phyloP scores from a whole-genome alignment of 2,329 filamentous ascomycete species.

The Chaetothyriales sp. region DNA sequence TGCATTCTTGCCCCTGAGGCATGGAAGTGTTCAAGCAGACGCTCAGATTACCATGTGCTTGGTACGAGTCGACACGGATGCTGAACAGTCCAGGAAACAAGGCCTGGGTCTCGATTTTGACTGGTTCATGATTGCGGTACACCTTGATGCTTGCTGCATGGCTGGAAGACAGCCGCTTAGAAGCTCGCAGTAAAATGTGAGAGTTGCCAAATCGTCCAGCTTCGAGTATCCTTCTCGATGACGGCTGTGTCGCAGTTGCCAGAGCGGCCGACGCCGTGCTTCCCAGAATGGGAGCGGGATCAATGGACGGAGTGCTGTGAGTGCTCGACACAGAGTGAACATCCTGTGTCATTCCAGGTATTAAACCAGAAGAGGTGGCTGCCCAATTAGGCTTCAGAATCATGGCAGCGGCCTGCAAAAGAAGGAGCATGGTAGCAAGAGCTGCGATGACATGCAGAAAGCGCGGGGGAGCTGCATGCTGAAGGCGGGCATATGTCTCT shows the following conservation, averaged over 20 bases:
- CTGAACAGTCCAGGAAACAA: slow-evolving; percentile 40
- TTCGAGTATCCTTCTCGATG: slow-evolving; percentile 2
- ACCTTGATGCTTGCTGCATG: slow-evolving; percentile 24
- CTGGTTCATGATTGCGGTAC: slow-evolving; percentile 25
- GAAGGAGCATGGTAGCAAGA: not conserved
- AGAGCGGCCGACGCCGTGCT: not conserved
- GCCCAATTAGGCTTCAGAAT: not conserved
- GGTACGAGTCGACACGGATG: slow-evolving; percentile 34
- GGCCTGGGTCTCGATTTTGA: slow-evolving; percentile 33
- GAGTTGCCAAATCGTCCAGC: slow-evolving; percentile 15
- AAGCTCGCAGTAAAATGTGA: slow-evolving; percentile 2
- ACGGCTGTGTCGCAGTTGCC: not conserved
- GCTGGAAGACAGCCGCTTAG: not conserved
- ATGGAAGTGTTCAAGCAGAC: slow-evolving; percentile 31
- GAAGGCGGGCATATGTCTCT: not conserved
- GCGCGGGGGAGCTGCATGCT: not conserved
- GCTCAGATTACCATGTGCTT: slow-evolving; percentile 35
- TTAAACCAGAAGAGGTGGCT: not conserved
- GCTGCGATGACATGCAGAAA: not conserved
- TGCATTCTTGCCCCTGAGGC: slow-evolving; percentile 22
- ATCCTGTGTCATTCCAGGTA: not conserved
- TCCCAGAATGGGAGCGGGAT: not conserved
- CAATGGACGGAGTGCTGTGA: not conserved
- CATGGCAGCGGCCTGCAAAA: not conserved
- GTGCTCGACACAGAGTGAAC: not conserved